Base-by-base conservation (phyloP, 768 basidiomycete genomes). In the Amanita phalloides region DNA sequence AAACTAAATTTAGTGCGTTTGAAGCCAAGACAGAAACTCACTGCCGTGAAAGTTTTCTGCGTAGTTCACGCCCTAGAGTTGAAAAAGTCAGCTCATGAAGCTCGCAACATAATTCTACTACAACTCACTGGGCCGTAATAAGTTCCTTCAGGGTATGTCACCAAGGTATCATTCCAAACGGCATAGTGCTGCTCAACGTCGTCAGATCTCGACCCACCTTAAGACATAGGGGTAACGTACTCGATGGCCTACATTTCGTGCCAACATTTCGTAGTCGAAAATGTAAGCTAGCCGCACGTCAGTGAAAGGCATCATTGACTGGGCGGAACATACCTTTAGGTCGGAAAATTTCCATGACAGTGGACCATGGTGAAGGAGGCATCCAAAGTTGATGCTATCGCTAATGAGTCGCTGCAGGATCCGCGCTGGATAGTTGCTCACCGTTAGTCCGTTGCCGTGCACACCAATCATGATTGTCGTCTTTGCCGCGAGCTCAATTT, bases 361-460 rank as follows among this genome's bases (percentile, higher is more conserved):
- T 78, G n/a, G 81, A 76, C 38, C 73, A 65, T 6, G 73, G 71
- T 3, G 79, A 78, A 14, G 70, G 65, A 32, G 82, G 77, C 83
- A 86, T 85, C 75, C 79, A 78, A 48, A 86, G 67, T 41, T 84
- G 66, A 59, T 83, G 81, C 59, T 62, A 41, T 45, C 38, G 26
- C 30, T 30, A 30, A 49, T 49, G n/a, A 49, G 46, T 23, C 38
- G 9, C 41, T 39, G 20, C 35, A 33, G 49, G 54, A 20, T 32
- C 3, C 11, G 21, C 10, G 8, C 8, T 28, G 14, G 25, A 48
- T 13, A 33, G 33, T 2, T 7, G 57, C 57, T 54, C 57, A 70
- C 69, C 48, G 84, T 83, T 8, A 90, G 68, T 36, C 84, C 83
- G 64, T 84, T 85, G 32, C 83, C 84, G 58, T 84, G 81, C 23